phyloP scores from a whole-genome alignment of 352 stramenopile species.

The Pythium phragmiticola region DNA sequence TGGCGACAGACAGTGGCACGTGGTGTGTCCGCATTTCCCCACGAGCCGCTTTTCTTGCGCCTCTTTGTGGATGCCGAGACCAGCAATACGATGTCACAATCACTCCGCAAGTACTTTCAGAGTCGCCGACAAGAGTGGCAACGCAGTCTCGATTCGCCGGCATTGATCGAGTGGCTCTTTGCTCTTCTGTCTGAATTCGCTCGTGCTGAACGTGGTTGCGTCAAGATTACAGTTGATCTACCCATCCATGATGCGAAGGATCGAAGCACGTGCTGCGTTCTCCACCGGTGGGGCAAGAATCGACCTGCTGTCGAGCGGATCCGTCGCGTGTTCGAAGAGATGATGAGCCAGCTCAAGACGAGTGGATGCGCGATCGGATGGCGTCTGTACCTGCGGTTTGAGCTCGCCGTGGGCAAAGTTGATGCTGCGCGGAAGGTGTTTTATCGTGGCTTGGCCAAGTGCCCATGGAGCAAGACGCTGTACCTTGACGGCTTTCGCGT shows the following conservation, averaged over 20 bases:
- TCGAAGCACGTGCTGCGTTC: conserved; percentile 47
- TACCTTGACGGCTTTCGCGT: conserved; percentile 67
- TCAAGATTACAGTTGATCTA: background rate
- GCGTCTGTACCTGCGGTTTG: conserved; percentile 78
- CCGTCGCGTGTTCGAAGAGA: conserved; percentile 60
- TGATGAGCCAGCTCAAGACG: conserved; percentile 52
- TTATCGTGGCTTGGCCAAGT: conserved; percentile 67
- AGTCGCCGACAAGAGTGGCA: conserved; percentile 38
- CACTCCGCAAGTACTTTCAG: conserved; percentile 62
- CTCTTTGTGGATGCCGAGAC: conserved; percentile 76
- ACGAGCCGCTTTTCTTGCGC: conserved; percentile 53
- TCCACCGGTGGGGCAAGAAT: conserved; percentile 69
- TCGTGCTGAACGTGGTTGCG: conserved; percentile 40
- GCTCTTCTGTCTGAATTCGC: conserved; percentile 62
- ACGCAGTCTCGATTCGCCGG: conserved; percentile 63
- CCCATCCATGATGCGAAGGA: background rate
- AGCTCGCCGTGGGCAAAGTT: conserved; percentile 66
- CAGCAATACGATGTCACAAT: conserved; percentile 69
- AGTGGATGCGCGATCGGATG: conserved; percentile 58
- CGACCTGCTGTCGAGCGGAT: conserved; percentile 51
- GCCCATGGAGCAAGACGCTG: conserved; percentile 77
- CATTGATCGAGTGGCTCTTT: conserved; percentile 75
- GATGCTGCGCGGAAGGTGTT: conserved; percentile 69
- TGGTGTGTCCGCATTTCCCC: conserved; percentile 40
- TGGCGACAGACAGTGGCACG: conserved; percentile 47